Evolutionary conservation across 805 yeast genomes (phyloP).

Genomic region (Schizosaccharomyces japonicus): DNA sequence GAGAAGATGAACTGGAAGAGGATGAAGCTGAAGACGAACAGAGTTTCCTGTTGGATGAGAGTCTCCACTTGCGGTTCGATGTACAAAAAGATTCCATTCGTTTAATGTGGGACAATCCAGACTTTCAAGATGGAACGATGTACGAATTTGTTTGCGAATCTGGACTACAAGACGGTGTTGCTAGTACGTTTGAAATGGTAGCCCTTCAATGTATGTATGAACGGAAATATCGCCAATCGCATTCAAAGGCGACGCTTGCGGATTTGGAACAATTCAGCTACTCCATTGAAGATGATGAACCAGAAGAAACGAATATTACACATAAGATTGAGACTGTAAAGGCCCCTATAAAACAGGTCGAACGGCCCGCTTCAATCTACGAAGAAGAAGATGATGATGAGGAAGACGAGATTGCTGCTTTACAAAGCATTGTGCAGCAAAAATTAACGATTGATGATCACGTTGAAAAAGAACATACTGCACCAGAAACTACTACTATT

Average conservation of each 20-base stretch:
- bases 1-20: slow-evolving; percentile 28
- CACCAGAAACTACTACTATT: too few species aligned
- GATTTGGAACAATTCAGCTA: slow-evolving; percentile 32
- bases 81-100: slow-evolving; percentile 31
- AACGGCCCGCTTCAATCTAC: too few species aligned
- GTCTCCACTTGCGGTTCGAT: slow-evolving; percentile 30
- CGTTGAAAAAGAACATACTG: too few species aligned
- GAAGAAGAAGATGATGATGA: too few species aligned
- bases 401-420: too few species aligned
- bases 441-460: too few species aligned
- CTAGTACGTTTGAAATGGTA: slow-evolving; percentile 37
- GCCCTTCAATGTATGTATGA: slow-evolving; percentile 54
- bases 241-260: slow-evolving; percentile 19
- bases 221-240: slow-evolving; percentile 32
- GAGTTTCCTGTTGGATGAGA: slow-evolving; percentile 40
- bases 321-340: not conserved
- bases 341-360: too few species aligned
- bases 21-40: slow-evolving; percentile 39
- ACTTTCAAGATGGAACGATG: slow-evolving; percentile 68
- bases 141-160: slow-evolving; percentile 59
- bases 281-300: too few species aligned
- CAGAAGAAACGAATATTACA: not conserved
- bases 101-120: slow-evolving; percentile 57
- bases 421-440: too few species aligned
- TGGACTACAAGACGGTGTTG: slow-evolving; percentile 23